A percentile compares a stretch with the other conserved stretches of the same genome.
phyloP scores from a whole-genome alignment of 1,284 basidiomycete species.

The Leucoagaricus sp. region DNA sequence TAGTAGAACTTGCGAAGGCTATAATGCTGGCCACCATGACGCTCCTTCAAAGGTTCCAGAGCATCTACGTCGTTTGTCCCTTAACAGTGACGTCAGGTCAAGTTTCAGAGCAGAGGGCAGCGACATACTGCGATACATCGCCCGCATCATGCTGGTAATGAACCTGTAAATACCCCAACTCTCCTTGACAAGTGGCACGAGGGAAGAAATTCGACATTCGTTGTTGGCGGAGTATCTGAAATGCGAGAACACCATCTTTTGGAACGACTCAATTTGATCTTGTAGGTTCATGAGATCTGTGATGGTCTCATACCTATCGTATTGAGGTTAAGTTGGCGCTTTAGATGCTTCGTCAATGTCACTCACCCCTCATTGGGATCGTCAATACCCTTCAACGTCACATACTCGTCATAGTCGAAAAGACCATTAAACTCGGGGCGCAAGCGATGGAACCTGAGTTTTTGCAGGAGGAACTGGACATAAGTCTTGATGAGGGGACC shows the following conservation, averaged over 20 bases:
- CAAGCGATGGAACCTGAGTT: conserved; percentile 91
- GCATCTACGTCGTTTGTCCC: conserved; percentile 88
- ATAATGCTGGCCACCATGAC: conserved; percentile 89
- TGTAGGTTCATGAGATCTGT: conserved; percentile 94
- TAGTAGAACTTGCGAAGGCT: conserved; percentile 95
- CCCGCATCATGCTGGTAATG: conserved; percentile 95
- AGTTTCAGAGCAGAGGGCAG: conserved; percentile 14
- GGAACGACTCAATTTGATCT: conserved; percentile 97
- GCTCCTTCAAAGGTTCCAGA: conserved; percentile 81
- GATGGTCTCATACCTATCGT: conserved; percentile 88
- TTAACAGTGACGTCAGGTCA: conserved; percentile 29
- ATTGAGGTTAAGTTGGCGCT: conserved; percentile 11
- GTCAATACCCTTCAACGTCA: conserved; percentile 93
- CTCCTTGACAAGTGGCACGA: conserved; percentile 95
- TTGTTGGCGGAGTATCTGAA: conserved; percentile 91
- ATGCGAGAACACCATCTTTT: conserved; percentile 93
- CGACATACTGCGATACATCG: conserved; percentile 86
- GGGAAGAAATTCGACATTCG: conserved; percentile 91
- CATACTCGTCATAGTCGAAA: conserved; percentile 97
- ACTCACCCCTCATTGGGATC: conserved; percentile 96
- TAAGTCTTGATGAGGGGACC: conserved; percentile 91
- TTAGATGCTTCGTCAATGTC: conserved; percentile 4
- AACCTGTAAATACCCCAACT: conserved; percentile 98
- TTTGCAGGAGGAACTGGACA: conserved; percentile 92
- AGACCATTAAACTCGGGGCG: conserved; percentile 95